Percentiles rank a stretch among this genome's conserved stretches.
Conservation (phyloP, 768 basidiomycete genomes). For the Tulasnella sp. region DNA sequence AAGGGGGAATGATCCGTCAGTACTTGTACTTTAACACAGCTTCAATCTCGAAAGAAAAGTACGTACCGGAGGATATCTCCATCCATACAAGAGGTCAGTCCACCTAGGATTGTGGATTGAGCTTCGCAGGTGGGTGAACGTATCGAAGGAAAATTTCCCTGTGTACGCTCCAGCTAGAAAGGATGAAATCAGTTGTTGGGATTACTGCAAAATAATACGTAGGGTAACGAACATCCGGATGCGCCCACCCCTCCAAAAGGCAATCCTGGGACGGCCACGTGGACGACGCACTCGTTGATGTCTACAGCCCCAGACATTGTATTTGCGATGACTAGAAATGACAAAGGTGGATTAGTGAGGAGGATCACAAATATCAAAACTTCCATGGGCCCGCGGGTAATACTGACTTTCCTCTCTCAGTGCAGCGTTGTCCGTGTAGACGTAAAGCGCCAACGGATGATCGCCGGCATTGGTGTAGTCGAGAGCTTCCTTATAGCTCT, state of each 20-base stretch:
- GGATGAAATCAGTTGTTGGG: neutral
- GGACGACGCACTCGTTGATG: constrained; percentile 47
- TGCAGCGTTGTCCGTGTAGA: constrained; percentile 43
- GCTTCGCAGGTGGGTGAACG: constrained; percentile 48
- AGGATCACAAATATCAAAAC: too few relatives aligned
- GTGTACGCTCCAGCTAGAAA: constrained; percentile 44
- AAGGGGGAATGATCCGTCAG: too few relatives aligned
- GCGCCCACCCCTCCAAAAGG: constrained; percentile 17
- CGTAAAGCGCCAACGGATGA: constrained; percentile 52
- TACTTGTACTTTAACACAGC: too few relatives aligned
- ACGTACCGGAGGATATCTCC: constrained; percentile 3
- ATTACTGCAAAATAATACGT: too few relatives aligned
- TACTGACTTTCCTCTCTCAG: constrained; percentile 22
- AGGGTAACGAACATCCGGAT: neutral
- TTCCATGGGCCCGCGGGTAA: too few relatives aligned
- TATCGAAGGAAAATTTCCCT: constrained; percentile 45
- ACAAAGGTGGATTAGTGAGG: neutral
- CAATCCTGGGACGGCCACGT: constrained; percentile 29
- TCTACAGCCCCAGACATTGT: constrained; percentile 49
- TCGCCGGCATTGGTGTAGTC: constrained; percentile 24
- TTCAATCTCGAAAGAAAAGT: too few relatives aligned
- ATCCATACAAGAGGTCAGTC: constrained; percentile 2
- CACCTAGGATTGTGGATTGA: constrained; percentile 37
- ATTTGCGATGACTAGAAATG: constrained; percentile 37
- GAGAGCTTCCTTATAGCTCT: constrained; percentile 23